phyloP scores from a whole-genome alignment of 2,329 filamentous ascomycete species.

The Penicillium italicum region DNA sequence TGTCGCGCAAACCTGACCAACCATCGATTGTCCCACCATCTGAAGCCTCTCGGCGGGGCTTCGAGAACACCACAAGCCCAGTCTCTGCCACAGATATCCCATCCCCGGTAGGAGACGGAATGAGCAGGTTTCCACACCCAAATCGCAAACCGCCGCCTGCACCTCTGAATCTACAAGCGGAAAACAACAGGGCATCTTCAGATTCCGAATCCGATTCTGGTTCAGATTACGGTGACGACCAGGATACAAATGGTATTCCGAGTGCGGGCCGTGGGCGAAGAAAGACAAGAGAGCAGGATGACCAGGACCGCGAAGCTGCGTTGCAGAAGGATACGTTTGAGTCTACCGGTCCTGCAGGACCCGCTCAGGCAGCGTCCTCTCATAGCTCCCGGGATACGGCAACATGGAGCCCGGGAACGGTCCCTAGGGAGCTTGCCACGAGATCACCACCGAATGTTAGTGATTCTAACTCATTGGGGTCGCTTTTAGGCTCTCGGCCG shows the following conservation, averaged over 20 bases:
- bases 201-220: slow-evolving; percentile 59
- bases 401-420: slow-evolving; percentile 36
- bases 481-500: slow-evolving; percentile 30
- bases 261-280: slow-evolving; percentile 65
- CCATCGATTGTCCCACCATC: slow-evolving; percentile 9
- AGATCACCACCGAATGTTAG: slow-evolving; percentile 27
- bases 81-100: slow-evolving; percentile 17
- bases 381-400: slow-evolving; percentile 11
- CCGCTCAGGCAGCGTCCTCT: slow-evolving; percentile 1
- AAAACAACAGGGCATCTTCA: slow-evolving; percentile 43
- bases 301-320: slow-evolving; percentile 69
- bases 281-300: slow-evolving; percentile 84
- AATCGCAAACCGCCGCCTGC: slow-evolving; percentile 80
- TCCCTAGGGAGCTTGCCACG: slow-evolving; percentile 52
- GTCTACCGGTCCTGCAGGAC: neutral
- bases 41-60: slow-evolving; percentile 10
- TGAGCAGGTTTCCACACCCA: slow-evolving; percentile 50
- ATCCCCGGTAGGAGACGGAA: slow-evolving; percentile 17
- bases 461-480: slow-evolving; percentile 28
- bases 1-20: neutral
- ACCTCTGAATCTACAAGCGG: slow-evolving; percentile 65
- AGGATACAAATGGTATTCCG: slow-evolving; percentile 64
- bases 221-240: slow-evolving; percentile 77
- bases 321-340: slow-evolving; percentile 61
- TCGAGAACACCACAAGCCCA: slow-evolving; percentile 17